Percentiles rank a stretch among this genome's conserved stretches.
Conservation (phyloP, 352 stramenopile species). For the Globisporangium nodosum region DNA sequence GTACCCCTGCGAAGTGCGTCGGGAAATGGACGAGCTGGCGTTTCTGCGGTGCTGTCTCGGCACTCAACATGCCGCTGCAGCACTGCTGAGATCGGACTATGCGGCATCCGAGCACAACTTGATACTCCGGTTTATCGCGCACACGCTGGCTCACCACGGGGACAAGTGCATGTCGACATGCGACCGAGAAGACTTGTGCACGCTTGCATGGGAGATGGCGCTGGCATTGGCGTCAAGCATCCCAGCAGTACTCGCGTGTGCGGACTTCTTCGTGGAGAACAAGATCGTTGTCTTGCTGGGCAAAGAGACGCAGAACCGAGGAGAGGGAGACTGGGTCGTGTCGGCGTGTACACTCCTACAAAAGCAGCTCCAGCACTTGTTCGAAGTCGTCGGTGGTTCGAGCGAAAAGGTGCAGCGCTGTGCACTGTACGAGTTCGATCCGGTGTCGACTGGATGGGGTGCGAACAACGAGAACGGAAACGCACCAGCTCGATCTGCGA, state of each 20-base stretch:
- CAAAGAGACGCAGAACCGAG: background rate
- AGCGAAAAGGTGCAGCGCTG: constrained; percentile 22
- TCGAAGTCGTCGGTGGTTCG: constrained; percentile 25
- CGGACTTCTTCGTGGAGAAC: constrained; percentile 1
- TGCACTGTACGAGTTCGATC: constrained; percentile 25
- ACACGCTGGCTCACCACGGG: constrained; percentile 20
- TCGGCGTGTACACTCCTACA: constrained; percentile 25
- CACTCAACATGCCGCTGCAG: constrained; percentile 18
- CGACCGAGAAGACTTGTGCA: constrained; percentile 36
- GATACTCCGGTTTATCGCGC: constrained; percentile 22
- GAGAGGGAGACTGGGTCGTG: background rate
- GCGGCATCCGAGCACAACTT: background rate
- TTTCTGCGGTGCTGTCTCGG: constrained; percentile 31
- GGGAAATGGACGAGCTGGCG: constrained; percentile 11
- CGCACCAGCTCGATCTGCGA: too few species aligned
- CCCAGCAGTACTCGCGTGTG: constrained; percentile 26
- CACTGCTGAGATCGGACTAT: background rate
- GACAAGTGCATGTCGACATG: constrained; percentile 16
- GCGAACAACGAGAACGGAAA: background rate
- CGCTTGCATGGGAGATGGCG: constrained; percentile 27
- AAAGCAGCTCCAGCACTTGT: constrained; percentile 27
- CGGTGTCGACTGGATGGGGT: background rate
- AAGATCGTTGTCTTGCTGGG: constrained; percentile 1
- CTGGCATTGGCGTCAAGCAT: constrained; percentile 29
- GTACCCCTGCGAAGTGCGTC: constrained; percentile 15